Base-by-base conservation (phyloP, 192 early-diverging fungal genomes). In the Lunasporangiospora selenospora region DNA sequence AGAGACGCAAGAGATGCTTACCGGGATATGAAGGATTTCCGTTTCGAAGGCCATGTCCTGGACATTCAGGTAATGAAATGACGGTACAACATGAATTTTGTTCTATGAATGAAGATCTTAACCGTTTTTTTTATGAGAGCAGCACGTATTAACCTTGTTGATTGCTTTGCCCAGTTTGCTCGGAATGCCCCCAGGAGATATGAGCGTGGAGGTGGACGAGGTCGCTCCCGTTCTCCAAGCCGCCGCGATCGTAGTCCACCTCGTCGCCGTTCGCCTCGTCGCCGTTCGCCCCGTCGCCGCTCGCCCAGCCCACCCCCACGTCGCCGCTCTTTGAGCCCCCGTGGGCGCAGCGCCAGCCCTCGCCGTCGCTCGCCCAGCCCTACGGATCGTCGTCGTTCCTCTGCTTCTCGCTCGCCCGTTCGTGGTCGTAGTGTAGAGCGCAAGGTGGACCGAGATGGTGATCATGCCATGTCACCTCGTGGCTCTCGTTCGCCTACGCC, bases 1-100 rank as follows among this genome's bases (percentile, higher is more conserved):
- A 82, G 91, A 44, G 96, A 98, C 71, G 93, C 93, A 23, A 91
- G 88, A 19, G 95, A 97, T 71, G 95, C 96, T n/a, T 94, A 87
- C 58, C 83, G 94, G 65, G 93, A 92, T 38, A 93, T 98, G 94
- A 94, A 93, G 65, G 90, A 90, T 44, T 64, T 87, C 55, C 80
- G 86, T 32, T 67, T 98, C 29, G 93, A 92, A 44, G 94, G 94
- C n/a, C 70, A 85, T 67, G 71, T 85, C 30, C 75, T 98, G 37
- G 86, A 85, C 37, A 85, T 98, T 43, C 93, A 98, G 86, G 90
- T 88, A 73, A 46, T 42, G 30, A 41, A 19, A 33, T 24, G 18
- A 10, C 24, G 2, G 19, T 30, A 4, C 7, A 29, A 26, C 1
- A 18, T 32, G 2, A 58, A 37, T 46, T 16, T 6, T 24, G 31